Percentiles rank a stretch among this genome's conserved stretches.
Conservation (phyloP, 1,139 yeast species). For the Ogataea hybrid region DNA sequence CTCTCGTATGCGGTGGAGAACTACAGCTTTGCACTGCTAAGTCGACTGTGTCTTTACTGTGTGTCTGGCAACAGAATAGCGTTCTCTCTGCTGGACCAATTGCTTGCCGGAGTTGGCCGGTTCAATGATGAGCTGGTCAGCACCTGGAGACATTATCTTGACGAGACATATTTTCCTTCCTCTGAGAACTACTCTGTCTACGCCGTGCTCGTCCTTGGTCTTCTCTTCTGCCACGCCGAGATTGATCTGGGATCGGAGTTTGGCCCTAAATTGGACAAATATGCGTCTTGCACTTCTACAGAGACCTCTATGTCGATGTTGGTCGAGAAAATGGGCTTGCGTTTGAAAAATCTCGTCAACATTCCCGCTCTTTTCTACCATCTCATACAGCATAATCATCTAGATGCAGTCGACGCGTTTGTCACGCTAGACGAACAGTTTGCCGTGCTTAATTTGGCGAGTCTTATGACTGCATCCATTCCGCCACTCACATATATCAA, state of each 20-base stretch:
- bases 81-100: slow-evolving; percentile 12
- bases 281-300: neutral
- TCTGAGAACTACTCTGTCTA: slow-evolving; percentile 10
- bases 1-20: slow-evolving; percentile 16
- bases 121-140: slow-evolving; percentile 9
- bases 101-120: slow-evolving; percentile 14
- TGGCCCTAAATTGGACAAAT: slow-evolving; percentile 2
- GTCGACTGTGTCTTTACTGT: slow-evolving; percentile 12
- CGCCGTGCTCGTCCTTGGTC: slow-evolving; percentile 13
- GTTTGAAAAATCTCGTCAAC: neutral
- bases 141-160: slow-evolving; percentile 9
- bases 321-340: slow-evolving; percentile 4
- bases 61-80: slow-evolving; percentile 5
- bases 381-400: neutral
- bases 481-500: slow-evolving; percentile 23
- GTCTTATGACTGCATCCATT: neutral
- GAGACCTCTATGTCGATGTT: neutral
- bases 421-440: slow-evolving; percentile 2
- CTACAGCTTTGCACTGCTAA: slow-evolving; percentile 6
- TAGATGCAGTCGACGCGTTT: slow-evolving; percentile 5
- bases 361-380: slow-evolving; percentile 1
- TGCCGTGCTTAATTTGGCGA: neutral
- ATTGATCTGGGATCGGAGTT: slow-evolving; percentile 5
- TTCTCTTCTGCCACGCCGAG: slow-evolving; percentile 2
- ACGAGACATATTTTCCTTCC: slow-evolving; percentile 3